Evolutionary conservation across 2,329 filamentous ascomycete species (phyloP).

Genomic region (Tolypocladium tropicale): DNA sequence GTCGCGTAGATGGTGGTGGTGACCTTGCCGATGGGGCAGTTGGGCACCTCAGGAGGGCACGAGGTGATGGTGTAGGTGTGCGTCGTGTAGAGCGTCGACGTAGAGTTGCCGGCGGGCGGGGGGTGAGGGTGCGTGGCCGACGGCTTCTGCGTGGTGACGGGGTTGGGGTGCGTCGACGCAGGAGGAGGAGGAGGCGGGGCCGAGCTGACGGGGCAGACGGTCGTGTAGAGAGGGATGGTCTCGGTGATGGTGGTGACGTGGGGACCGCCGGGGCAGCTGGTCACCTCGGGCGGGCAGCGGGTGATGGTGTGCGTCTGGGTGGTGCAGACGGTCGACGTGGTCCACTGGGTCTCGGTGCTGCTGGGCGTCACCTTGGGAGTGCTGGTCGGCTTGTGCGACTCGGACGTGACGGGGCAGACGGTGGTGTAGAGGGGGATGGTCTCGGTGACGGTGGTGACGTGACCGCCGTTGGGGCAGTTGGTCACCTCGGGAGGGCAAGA

Average conservation of each 20-base stretch:
- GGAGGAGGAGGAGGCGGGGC: too few relatives aligned
- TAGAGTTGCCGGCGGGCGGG: neutral
- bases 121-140: neutral
- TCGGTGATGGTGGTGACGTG: slow-evolving; percentile 15
- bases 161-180: neutral
- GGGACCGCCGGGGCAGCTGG: slow-evolving; percentile 16
- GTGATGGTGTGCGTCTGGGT: slow-evolving; percentile 18
- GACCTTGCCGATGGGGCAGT: slow-evolving; percentile 20
- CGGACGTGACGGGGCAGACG: slow-evolving; percentile 18
- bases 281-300: slow-evolving; percentile 17
- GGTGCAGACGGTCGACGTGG: slow-evolving; percentile 20
- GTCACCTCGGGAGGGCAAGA: slow-evolving; percentile 18
- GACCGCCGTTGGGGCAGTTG: slow-evolving; percentile 16
- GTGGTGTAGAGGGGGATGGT: slow-evolving; percentile 27
- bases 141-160: neutral
- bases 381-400: neutral
- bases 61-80: slow-evolving; percentile 21
- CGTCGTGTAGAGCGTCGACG: slow-evolving; percentile 18
- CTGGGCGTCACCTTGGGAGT: neutral
- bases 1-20: slow-evolving; percentile 17
- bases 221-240: slow-evolving; percentile 26
- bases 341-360: slow-evolving; percentile 5
- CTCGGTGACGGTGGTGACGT: slow-evolving; percentile 15
- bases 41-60: slow-evolving; percentile 16
- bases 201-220: slow-evolving; percentile 29